phyloP scores from a whole-genome alignment of 768 basidiomycete genomes.

The Russula brevipes region DNA sequence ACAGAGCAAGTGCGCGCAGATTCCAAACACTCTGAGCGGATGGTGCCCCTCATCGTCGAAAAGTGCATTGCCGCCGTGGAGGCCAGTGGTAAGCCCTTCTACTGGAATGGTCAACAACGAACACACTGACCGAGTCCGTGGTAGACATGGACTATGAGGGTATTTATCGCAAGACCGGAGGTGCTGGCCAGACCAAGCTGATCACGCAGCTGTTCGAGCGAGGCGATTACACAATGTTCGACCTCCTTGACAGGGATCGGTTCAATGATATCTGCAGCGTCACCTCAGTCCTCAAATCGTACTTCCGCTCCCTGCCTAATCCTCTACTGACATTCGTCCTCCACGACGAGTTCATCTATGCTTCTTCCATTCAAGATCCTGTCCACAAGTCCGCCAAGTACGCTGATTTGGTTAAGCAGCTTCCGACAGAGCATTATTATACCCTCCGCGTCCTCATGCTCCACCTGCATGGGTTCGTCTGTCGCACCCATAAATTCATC shows the following conservation, averaged over 20 bases:
- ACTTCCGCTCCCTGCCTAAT: conserved; percentile 88
- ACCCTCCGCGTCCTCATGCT: conserved; percentile 79
- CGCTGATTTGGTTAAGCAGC: conserved; percentile 61
- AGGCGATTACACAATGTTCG: conserved; percentile 85
- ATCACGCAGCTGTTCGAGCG: conserved; percentile 95
- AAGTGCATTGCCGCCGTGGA: conserved; percentile 97
- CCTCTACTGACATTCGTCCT: conserved; percentile 88
- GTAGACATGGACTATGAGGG: conserved; percentile 93
- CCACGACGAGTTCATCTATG: conserved; percentile 83
- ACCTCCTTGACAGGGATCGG: conserved; percentile 76
- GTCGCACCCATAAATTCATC: conserved; percentile 13
- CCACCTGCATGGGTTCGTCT: conserved; percentile 74
- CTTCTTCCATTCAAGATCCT: conserved; percentile 64
- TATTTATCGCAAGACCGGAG: conserved; percentile 96
- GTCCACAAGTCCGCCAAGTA: conserved; percentile 54
- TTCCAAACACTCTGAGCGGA: conserved; percentile 50
- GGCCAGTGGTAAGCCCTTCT: conserved; percentile 55
- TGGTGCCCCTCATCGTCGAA: conserved; percentile 83
- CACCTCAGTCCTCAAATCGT: conserved; percentile 94
- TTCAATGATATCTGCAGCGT: conserved; percentile 98
- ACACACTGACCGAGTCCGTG: not conserved
- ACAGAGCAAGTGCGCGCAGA: conserved; percentile 77
- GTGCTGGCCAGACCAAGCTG: conserved; percentile 82
- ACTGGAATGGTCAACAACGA: not conserved
- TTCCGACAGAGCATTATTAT: conserved; percentile 85